These are phyloP conservation scores for Phylloporus sp. DNA, from an alignment of 1,284 basidiomycete species.

Conservation along the genomic window DNA sequence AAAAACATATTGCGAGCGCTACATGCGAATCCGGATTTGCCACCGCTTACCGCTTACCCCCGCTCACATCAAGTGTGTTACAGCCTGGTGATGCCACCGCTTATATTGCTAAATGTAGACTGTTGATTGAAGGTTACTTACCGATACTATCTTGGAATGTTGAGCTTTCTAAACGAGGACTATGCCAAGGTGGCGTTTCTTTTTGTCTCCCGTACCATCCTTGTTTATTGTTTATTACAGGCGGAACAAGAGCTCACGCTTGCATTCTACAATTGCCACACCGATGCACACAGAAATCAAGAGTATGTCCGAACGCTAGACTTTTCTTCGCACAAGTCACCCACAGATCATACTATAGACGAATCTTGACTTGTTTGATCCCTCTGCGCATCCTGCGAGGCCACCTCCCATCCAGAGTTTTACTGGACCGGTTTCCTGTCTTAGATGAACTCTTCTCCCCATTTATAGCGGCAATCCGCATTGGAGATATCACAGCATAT, in stretches of 20 bases:
- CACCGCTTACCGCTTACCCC: constrained; percentile 79
- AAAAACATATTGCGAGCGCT: constrained; percentile 93
- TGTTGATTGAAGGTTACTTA: constrained; percentile 75
- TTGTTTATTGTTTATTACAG: constrained; percentile 44
- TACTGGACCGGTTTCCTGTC: constrained; percentile 76
- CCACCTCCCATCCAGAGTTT: constrained; percentile 74
- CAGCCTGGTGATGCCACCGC: constrained; percentile 13
- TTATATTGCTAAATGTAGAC: constrained; percentile 18
- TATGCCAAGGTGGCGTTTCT: constrained; percentile 70
- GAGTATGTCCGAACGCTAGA: constrained; percentile 65
- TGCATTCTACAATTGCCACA: constrained; percentile 84
- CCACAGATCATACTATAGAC: constrained; percentile 49
- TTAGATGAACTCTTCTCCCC: constrained; percentile 81
- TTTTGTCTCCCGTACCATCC: background rate
- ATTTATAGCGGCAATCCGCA: constrained; percentile 80
- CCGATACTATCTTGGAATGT: constrained; percentile 92
- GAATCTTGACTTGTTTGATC: constrained; percentile 90
- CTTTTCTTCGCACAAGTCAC: background rate
- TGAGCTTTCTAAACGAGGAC: constrained; percentile 92
- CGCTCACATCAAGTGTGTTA: constrained; percentile 82
- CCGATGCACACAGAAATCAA: constrained; percentile 74
- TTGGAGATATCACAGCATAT: constrained; percentile 82
- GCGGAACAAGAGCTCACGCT: constrained; percentile 85
- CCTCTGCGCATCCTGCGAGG: constrained; percentile 89
- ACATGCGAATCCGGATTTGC: constrained; percentile 85